A percentile compares a stretch with the other conserved stretches of the same genome.
phyloP scores from a whole-genome alignment of 768 basidiomycete genomes.

The Rhodosporidiobolus odoratus region DNA sequence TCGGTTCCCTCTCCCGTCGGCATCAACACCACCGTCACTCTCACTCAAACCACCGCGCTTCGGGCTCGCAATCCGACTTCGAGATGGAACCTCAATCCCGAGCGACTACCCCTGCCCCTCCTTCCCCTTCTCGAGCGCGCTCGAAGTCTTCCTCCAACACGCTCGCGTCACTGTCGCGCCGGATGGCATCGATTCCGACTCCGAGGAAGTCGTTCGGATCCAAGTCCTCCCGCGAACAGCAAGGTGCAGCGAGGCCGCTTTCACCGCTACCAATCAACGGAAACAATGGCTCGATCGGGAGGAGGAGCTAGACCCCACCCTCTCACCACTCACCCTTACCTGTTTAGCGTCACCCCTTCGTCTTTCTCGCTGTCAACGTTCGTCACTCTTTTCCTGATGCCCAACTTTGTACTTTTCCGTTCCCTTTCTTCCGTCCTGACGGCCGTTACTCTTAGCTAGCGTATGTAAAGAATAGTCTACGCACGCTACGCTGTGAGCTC shows the following conservation, averaged over 20 bases:
- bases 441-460: neutral
- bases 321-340: no score
- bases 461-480: no score
- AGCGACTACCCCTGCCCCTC: constrained; percentile 3
- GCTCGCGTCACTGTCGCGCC: constrained; percentile 23
- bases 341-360: no score
- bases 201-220: neutral
- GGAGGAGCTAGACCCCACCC: neutral
- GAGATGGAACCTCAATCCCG: neutral
- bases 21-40: constrained; percentile 21
- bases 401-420: neutral
- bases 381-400: no score
- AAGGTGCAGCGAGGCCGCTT: neutral
- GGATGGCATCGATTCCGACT: neutral
- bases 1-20: constrained; percentile 20
- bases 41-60: neutral
- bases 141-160: constrained; percentile 6
- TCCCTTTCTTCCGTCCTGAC: neutral
- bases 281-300: neutral
- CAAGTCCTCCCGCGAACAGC: neutral
- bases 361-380: no score
- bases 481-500: no score
- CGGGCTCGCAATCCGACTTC: neutral
- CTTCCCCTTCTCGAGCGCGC: neutral
- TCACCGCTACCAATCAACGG: constrained; percentile 13